Evolutionary conservation across 257 asterid genomes (phyloP).

Genomic region (Voacanga thouarsii): DNA sequence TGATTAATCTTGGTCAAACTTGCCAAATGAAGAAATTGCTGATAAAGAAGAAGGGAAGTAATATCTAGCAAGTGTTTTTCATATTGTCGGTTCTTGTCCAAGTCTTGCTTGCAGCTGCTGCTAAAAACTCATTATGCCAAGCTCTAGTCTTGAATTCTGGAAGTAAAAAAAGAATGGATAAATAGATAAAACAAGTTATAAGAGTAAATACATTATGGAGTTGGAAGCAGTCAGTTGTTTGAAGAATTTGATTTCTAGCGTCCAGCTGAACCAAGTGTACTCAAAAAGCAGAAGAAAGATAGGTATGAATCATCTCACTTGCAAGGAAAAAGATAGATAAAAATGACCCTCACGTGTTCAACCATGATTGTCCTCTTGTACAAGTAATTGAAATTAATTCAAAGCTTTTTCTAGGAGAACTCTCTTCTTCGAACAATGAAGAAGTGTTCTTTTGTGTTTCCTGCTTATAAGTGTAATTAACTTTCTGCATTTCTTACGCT

Average conservation of each 20-base stretch:
- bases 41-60: not conserved
- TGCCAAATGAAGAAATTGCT: not conserved
- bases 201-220: not conserved
- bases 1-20: not conserved
- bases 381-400: not conserved
- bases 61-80: not conserved
- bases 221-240: not conserved
- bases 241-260: not conserved
- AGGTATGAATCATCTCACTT: not conserved
- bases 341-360: not conserved
- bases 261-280: not conserved
- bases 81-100: not conserved
- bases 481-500: not conserved
- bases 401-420: not conserved
- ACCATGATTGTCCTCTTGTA: not conserved
- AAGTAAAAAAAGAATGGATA: not conserved
- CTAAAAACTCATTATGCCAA: not conserved
- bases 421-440: not conserved
- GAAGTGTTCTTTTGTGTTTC: not conserved
- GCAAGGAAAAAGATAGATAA: not conserved
- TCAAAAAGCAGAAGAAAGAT: not conserved
- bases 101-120: not conserved
- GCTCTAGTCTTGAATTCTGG: not conserved
- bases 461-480: not conserved
- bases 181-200: not conserved